phyloP scores from a whole-genome alignment of 805 yeast genomes.

The Zygoascus ofunaensis region DNA sequence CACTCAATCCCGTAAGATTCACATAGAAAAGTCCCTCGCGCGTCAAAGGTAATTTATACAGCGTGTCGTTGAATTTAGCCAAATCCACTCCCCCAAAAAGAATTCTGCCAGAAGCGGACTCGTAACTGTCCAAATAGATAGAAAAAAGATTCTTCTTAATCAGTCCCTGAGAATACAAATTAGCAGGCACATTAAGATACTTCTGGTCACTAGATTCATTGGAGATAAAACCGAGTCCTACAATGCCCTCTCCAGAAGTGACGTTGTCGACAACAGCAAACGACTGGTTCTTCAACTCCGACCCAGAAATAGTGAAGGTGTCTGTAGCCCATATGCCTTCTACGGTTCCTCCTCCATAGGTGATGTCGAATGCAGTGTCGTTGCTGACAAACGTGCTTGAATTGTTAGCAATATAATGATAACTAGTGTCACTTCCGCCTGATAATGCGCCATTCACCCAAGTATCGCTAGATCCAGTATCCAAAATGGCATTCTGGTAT shows the following conservation, averaged over 20 bases:
- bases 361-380: constrained; percentile 2
- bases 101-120: constrained; percentile 29
- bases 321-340: constrained; percentile 54
- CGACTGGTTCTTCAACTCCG: background rate
- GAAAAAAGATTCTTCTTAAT: constrained; percentile 39
- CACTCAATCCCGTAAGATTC: constrained; percentile 3
- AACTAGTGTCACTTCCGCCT: background rate
- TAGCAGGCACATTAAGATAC: constrained; percentile 59
- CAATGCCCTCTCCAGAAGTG: constrained; percentile 6
- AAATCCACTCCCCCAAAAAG: constrained; percentile 16
- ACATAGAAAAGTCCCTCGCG: constrained; percentile 12
- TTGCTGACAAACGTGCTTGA: constrained; percentile 8
- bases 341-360: constrained; percentile 3
- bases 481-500: constrained; percentile 44
- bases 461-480: constrained; percentile 64
- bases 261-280: constrained; percentile 4
- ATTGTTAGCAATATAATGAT: constrained; percentile 8
- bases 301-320: constrained; percentile 41
- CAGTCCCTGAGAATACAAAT: constrained; percentile 40
- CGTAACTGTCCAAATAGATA: constrained; percentile 33
- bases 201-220: constrained; percentile 19
- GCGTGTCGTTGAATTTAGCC: constrained; percentile 10
- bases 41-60: constrained; percentile 24
- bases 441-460: constrained; percentile 33
- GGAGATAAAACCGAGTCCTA: constrained; percentile 15